These are phyloP conservation scores for Cephalotrichum gorgonifer DNA, from an alignment of 2,329 filamentous ascomycete genomes.

Conservation along the genomic window DNA sequence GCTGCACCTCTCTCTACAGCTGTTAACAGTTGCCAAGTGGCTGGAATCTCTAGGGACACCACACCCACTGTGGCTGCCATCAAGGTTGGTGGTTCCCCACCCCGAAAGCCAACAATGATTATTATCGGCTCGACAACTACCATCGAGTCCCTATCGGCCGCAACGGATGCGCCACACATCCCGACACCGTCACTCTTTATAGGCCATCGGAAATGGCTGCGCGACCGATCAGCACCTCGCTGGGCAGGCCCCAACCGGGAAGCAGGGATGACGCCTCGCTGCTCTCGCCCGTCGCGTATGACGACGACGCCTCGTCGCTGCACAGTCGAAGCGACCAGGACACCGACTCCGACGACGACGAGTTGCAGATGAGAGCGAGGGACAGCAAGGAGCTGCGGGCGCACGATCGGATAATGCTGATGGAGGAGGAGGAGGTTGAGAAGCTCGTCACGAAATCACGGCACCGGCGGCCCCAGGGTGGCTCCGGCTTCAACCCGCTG, in stretches of 20 bases:
- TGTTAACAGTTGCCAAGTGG: no score
- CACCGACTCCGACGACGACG: constrained; percentile 66
- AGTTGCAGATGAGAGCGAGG: constrained; percentile 53
- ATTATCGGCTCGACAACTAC: neutral
- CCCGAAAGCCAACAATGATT: no score
- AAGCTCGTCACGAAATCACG: constrained; percentile 45
- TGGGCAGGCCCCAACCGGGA: neutral
- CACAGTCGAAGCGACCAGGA: constrained; percentile 62
- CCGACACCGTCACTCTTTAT: neutral
- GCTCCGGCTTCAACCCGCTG: constrained; percentile 13
- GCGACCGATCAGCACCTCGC: neutral
- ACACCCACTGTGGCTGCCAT: no score
- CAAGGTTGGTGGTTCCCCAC: neutral
- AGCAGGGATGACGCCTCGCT: constrained; percentile 30
- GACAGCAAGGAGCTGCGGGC: constrained; percentile 60
- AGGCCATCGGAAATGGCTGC: neutral
- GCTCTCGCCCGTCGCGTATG: constrained; percentile 54
- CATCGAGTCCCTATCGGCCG: neutral
- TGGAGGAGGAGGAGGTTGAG: constrained; percentile 66
- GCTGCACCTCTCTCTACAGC: no score
- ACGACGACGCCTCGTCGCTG: constrained; percentile 59
- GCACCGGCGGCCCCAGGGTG: constrained; percentile 32
- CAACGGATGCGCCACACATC: neutral
- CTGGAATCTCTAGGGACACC: no score
- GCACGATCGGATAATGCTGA: constrained; percentile 59